Base-by-base conservation (phyloP, 108 stramenopile genomes). In the Cyclotella baltica region DNA sequence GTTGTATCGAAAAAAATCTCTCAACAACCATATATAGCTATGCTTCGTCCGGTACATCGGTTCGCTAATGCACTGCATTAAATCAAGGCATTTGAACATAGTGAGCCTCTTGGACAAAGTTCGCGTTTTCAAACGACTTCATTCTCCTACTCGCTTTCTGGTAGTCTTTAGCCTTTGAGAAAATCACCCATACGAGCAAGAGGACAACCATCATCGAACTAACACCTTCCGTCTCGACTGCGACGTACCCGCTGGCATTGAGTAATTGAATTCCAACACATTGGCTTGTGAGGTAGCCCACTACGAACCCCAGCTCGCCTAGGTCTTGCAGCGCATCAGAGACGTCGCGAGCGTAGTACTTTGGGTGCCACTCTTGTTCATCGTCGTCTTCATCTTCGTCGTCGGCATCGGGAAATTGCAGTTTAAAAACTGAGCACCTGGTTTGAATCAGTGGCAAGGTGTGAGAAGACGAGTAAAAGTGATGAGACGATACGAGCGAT, bases 301-400 rank as follows among this genome's bases (percentile, higher is more conserved):
- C 28, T 23, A 80, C 27, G 25, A 80, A 73, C 5, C 79, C 79
- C 16, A 73, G 35, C 52, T 80, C 79, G 0, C 79, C 79, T 2
- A 80, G 51, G n/a, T 80, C 79, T 53, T 68, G 64, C 55, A 79
- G 29, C 35, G 70, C 66, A 35, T 67, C 66, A 2, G 64, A 35
- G 8, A 80, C 51, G 33, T 77, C 67, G 18, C 33, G 57, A 25
- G 37, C 52, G 51, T 28, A 63, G 1, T 33, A 33, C 0, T 25
- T 59, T 22, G 25, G 11, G 25, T 37, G 35, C 38, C 34, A 23
- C 19, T 50, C 28, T 20, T 72, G 28, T n/a, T 10, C 11, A 0
- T 61, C 62, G 25, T 69, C 43, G 1, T 67, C 67, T 5, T 62
- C 68, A 28, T 55, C 65, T 36, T 76, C 65, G 29, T 65, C 30